Percentiles rank a stretch among this genome's conserved stretches.
These are phyloP conservation scores for Tolypocladium ophioglossoides DNA, from an alignment of 2,329 filamentous ascomycete species.

Conservation along the genomic window DNA sequence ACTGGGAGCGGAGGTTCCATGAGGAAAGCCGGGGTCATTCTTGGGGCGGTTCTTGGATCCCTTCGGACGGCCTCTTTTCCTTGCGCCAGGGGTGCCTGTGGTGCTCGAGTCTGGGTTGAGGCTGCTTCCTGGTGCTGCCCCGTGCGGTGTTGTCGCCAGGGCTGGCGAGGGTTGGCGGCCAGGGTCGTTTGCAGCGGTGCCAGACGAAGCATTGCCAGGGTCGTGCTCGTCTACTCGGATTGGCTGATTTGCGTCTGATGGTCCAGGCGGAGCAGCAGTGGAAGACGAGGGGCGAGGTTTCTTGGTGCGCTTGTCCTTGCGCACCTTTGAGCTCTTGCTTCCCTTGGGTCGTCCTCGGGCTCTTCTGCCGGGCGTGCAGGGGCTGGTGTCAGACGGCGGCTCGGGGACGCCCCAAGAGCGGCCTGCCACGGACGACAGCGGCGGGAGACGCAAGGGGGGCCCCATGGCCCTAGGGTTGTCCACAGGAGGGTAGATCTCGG, in stretches of 20 bases:
- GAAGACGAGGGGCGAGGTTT: slow-evolving; percentile 19
- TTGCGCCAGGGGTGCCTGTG: slow-evolving; percentile 12
- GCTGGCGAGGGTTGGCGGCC: background rate
- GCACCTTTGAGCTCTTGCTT: slow-evolving; percentile 27
- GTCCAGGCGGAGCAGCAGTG: background rate
- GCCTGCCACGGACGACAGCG: background rate
- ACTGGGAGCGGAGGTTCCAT: background rate
- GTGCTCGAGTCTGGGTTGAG: slow-evolving; percentile 7
- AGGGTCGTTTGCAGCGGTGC: background rate
- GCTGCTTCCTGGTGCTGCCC: background rate
- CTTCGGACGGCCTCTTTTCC: slow-evolving; percentile 30
- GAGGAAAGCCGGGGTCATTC: slow-evolving; percentile 6
- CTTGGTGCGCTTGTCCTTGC: slow-evolving; percentile 42
- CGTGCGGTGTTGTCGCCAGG: background rate
- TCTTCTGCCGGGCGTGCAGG: slow-evolving; percentile 23
- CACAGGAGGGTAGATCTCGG: slow-evolving; percentile 49
- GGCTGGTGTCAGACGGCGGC: background rate
- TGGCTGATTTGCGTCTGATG: background rate
- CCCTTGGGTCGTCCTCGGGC: slow-evolving; percentile 45
- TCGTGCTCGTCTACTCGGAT: background rate
- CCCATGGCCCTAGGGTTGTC: slow-evolving; percentile 5
- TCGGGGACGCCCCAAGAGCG: background rate
- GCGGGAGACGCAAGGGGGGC: background rate
- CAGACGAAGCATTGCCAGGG: background rate
- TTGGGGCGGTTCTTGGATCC: slow-evolving; percentile 34